These are phyloP conservation scores for Nicotiana benthamiana DNA, from an alignment of 257 asterid species.

Conservation along the genomic window DNA sequence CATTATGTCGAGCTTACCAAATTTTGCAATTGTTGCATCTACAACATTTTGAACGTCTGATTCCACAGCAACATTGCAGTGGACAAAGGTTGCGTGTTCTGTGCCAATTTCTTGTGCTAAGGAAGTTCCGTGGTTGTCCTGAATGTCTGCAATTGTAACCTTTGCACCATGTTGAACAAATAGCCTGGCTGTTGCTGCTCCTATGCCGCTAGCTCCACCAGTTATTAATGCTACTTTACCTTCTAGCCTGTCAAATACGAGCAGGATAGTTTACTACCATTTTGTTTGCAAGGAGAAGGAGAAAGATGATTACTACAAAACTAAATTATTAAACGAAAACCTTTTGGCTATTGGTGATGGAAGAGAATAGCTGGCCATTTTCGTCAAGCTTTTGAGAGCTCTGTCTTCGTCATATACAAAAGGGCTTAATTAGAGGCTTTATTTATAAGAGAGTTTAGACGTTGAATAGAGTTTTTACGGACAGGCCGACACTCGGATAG, in stretches of 20 bases:
- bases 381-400: background rate
- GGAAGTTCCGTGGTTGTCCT: background rate
- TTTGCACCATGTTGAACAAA: background rate
- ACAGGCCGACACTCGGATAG: no score
- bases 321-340: background rate
- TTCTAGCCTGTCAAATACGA: background rate
- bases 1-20: background rate
- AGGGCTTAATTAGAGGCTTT: background rate
- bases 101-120: background rate
- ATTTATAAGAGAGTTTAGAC: background rate
- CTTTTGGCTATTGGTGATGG: background rate
- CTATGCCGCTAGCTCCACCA: background rate
- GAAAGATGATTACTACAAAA: background rate
- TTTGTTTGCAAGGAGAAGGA: background rate
- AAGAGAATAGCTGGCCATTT: background rate
- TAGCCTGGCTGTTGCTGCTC: background rate
- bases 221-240: background rate
- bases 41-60: background rate
- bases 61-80: background rate
- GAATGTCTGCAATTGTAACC: background rate
- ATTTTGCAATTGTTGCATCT: background rate
- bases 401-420: background rate
- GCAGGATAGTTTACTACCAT: no score
- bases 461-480: background rate
- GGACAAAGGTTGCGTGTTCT: background rate